Evolutionary conservation across 306 rosid genomes (phyloP), one percentile per base, ranked within the genome.

Genomic region (Rosa rugosa): DNA sequence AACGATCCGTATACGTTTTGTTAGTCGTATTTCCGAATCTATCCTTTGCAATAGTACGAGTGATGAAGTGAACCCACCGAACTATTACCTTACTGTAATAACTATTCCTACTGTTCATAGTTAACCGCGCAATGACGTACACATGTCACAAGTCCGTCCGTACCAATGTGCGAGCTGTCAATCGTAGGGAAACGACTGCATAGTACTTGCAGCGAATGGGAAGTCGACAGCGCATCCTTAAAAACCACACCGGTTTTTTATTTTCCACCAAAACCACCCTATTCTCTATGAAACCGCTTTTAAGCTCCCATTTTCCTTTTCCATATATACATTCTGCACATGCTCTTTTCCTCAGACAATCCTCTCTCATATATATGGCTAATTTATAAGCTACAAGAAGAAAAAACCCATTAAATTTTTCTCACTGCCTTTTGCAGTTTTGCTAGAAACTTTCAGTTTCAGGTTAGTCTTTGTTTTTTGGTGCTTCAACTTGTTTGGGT

Each of bases 191-290:
- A 63, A 77, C 78, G 76, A 38, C 79, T 67, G 45, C 45, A 63
- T 67, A 67, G 85, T 46, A 18, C 69, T 4, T 9, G 8, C 7
- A 49, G 2, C 92, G 84, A 84, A 91, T 88, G 11, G 20, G 0
- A 1, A 40, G 0, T 93, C 90, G 97, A 93, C 97, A 93, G 49
- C 93, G n/a, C 88, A 85, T 41, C 75, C 10, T 18, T 4, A 44
- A 66, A 77, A 77, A 80, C 83, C 44, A 38, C 81, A 16, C 71
- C 78, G 80, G 86, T 89, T 80, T 86, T 65, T 79, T 0, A 1
- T 67, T 67, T 36, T 1, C 49, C 79, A 23, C 78, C 79, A 45
- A 83, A 83, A 83, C 87, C 86, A 40, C 68, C 49, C 40, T 27
- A 34, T 8, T 31, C n/a, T 5, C 38, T 22, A 57, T 0, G 5